Percentiles rank a stretch among this genome's conserved stretches.
These are phyloP conservation scores for Pleurotus djamor DNA, from an alignment of 768 basidiomycete species.

Conservation along the genomic window DNA sequence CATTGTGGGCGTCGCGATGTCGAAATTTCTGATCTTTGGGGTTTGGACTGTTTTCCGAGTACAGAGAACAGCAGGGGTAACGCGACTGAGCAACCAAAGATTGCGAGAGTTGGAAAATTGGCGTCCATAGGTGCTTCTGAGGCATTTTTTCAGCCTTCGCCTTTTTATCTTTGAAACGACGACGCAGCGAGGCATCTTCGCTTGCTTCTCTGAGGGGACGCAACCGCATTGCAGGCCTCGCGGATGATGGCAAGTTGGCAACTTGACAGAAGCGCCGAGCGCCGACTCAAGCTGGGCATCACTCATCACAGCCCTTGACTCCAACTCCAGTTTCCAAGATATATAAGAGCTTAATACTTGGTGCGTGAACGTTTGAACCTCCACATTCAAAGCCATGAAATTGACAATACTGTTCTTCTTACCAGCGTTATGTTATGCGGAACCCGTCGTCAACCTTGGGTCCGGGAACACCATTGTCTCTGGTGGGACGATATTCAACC, in stretches of 20 bases:
- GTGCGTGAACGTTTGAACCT: background rate
- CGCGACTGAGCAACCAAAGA: conserved; percentile 1
- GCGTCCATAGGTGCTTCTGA: background rate
- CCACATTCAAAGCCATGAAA: background rate
- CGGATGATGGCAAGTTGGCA: too few species aligned
- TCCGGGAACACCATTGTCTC: background rate
- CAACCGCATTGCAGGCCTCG: too few species aligned
- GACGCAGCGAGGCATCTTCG: background rate
- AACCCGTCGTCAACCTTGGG: background rate
- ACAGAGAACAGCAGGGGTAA: conserved; percentile 1
- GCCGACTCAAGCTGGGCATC: too few species aligned
- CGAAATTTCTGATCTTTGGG: background rate
- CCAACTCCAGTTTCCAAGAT: background rate
- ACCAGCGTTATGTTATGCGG: background rate
- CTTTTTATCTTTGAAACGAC: background rate
- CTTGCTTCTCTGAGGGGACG: too few species aligned
- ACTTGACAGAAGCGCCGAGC: too few species aligned
- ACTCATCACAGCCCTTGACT: too few species aligned
- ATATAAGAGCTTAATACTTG: background rate
- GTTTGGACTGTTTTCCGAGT: background rate
- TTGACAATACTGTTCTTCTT: background rate
- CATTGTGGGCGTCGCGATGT: background rate
- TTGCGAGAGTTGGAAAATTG: background rate
- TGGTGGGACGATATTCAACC: background rate
- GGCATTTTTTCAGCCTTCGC: background rate